These are phyloP conservation scores for Chlorella ohadii DNA, from an alignment of 139 green algal species.

Conservation along the genomic window DNA sequence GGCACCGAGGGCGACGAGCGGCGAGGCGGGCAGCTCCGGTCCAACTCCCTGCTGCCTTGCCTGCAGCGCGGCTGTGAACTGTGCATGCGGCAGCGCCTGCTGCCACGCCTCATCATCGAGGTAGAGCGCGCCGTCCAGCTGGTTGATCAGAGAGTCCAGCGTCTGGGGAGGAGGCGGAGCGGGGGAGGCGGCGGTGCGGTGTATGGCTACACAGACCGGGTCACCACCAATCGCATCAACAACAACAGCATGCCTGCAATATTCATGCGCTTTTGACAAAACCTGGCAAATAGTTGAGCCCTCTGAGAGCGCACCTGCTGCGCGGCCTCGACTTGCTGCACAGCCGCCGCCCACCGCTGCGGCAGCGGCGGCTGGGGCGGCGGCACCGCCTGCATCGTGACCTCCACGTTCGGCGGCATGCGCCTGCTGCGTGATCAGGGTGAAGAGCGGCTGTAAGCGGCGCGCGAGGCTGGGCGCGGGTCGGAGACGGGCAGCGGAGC, in stretches of 20 bases:
- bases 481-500: neutral
- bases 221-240: too few species aligned
- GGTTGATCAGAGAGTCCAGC: neutral
- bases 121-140: slow-evolving; percentile 25
- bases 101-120: slow-evolving; percentile 23
- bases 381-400: neutral
- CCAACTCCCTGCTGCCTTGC: neutral
- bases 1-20: too few species aligned
- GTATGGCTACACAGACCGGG: too few species aligned
- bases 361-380: neutral
- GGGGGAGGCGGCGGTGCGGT: too few species aligned
- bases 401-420: neutral
- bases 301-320: neutral
- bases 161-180: too few species aligned
- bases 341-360: slow-evolving; percentile 11
- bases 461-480: neutral
- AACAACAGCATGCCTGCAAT: too few species aligned
- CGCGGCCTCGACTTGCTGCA: slow-evolving; percentile 15
- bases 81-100: slow-evolving; percentile 9
- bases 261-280: too few species aligned
- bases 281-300: too few species aligned
- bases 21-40: too few species aligned
- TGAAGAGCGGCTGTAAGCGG: too few species aligned
- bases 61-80: slow-evolving; percentile 18
- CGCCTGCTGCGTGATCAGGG: too few species aligned